Evolutionary conservation across 768 basidiomycete genomes (phyloP).

Genomic region (Omphalotus guepiniiformis): DNA sequence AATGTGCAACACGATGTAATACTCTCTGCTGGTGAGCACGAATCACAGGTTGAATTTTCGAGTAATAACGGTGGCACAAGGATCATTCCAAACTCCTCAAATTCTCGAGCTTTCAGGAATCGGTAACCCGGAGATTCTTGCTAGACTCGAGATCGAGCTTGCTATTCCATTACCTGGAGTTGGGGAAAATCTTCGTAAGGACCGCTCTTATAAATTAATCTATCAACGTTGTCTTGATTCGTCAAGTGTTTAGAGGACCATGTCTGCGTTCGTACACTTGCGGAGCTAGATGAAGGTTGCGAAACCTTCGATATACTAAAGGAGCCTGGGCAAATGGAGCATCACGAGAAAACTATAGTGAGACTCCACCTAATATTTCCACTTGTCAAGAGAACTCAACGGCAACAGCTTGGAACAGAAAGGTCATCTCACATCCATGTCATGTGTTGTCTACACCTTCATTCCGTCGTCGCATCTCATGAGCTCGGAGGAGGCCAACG

Average conservation of each 20-base stretch:
- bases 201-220: neutral
- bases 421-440: slow-evolving; percentile 12
- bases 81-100: slow-evolving; percentile 39
- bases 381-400: too few species aligned
- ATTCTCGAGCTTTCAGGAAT: slow-evolving; percentile 53
- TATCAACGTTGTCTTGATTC: neutral
- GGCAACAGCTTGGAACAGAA: slow-evolving; percentile 9
- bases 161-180: slow-evolving; percentile 26
- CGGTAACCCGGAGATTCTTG: slow-evolving; percentile 24
- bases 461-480: neutral
- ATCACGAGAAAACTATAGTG: slow-evolving; percentile 13
- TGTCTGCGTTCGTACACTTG: slow-evolving; percentile 11
- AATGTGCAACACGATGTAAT: slow-evolving; percentile 44
- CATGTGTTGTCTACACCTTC: slow-evolving; percentile 3
- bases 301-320: slow-evolving; percentile 15
- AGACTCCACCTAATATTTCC: too few species aligned
- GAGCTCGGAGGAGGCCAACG: neutral
- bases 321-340: slow-evolving; percentile 6
- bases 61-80: slow-evolving; percentile 3
- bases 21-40: slow-evolving; percentile 30
- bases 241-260: slow-evolving; percentile 25
- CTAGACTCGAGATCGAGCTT: slow-evolving; percentile 13
- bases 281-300: slow-evolving; percentile 22
- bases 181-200: slow-evolving; percentile 25
- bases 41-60: neutral